Conservation (phyloP, 2,329 filamentous ascomycete genomes). For the Aspergillus aculeatinus region DNA sequence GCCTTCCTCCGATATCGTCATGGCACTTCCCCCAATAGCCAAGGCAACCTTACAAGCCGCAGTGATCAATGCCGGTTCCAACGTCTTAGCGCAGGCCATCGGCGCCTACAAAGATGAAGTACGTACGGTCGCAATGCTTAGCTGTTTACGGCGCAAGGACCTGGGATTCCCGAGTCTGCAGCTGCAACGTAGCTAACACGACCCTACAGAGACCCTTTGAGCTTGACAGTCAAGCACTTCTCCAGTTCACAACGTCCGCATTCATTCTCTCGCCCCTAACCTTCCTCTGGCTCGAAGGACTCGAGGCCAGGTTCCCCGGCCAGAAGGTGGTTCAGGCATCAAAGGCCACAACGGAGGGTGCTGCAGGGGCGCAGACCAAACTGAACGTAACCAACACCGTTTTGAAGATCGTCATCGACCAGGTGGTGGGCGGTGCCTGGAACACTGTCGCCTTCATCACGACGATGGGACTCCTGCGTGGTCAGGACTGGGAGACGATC, state of each 20-base stretch:
- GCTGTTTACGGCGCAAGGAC: too few species aligned
- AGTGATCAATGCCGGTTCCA: conserved; percentile 53
- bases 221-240: conserved; percentile 50
- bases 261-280: conserved; percentile 58
- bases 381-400: conserved; percentile 37
- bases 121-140: background rate
- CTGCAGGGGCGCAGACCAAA: conserved; percentile 17
- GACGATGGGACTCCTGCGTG: conserved; percentile 52
- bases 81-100: conserved; percentile 57
- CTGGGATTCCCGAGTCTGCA: background rate
- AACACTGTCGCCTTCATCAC: conserved; percentile 59
- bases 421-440: conserved; percentile 55
- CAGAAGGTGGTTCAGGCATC: conserved; percentile 17
- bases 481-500: conserved; percentile 34
- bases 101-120: conserved; percentile 51
- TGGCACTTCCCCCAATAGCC: conserved; percentile 48
- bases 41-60: conserved; percentile 56
- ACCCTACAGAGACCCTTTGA: conserved; percentile 41
- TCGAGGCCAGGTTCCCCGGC: conserved; percentile 56
- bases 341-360: conserved; percentile 16
- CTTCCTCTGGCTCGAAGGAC: conserved; percentile 58
- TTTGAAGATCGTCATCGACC: conserved; percentile 60
- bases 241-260: conserved; percentile 56
- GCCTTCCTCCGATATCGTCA: conserved; percentile 8
- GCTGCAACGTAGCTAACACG: background rate